Evolutionary conservation across 257 asterid species (phyloP), one percentile per base, ranked within the genome.

Genomic region (Solanum lycopersicoides): DNA sequence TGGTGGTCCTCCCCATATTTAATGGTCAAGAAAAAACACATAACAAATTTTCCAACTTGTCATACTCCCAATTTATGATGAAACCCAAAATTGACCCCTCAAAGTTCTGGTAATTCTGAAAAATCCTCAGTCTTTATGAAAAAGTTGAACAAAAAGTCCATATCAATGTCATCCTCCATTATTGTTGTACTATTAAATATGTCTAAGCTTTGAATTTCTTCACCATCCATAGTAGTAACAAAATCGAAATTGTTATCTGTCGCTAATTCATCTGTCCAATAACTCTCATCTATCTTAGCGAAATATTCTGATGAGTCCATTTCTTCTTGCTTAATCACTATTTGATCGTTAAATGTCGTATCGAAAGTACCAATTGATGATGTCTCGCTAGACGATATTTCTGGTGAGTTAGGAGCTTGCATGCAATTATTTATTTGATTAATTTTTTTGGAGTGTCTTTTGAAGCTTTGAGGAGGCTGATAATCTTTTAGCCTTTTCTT

Each of bases 111-210:
- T 72, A 86, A 86, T 50, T 86, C 84, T 34, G 35, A 42, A 12
- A 86, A 47, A 2, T 73, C 74, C 37, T 42, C 88, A 34, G 74
- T 50, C 82, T 65, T 44, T 32, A 73, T 71, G 69, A 73, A 86
- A 72, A 72, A 20, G 37, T 86, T 72, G 83, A 63, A 73, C 15
- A 72, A 73, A 73, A 73, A 86, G 84, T 86, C 88, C 88, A 86
- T 44, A 4, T 73, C 88, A 32, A 86, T 44, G 6, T 73, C 88
- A 47, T 86, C 88, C 72, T 28, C 66, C 44, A 76, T 32, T 5
- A 6, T 72, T 45, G 83, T 7, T 28, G 21, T 71, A 32, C 30
- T n/a, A n/a, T 32, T 47, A 32, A 47, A 66, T 35, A 7, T 71
- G 16, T 86, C 88, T 3, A 71, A 42, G 3, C 9, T 44, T 44